A percentile compares a stretch with the other conserved stretches of the same genome.
Evolutionary conservation across 2,329 filamentous ascomycete species (phyloP).

Genomic region (Chrysoporthe cubensis): DNA sequence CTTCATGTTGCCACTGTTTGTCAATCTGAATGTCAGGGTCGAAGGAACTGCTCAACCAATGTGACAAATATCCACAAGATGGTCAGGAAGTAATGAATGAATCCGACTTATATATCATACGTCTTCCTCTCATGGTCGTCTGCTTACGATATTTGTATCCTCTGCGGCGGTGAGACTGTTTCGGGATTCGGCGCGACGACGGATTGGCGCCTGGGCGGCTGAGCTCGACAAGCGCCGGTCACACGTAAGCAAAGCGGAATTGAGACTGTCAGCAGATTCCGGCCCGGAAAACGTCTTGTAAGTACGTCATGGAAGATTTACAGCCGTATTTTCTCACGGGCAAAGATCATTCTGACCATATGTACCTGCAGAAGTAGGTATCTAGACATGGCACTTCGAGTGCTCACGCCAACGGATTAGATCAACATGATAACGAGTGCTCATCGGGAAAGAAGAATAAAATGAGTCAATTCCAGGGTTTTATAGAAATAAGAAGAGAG

Average conservation of each 20-base stretch:
- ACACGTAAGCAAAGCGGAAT: background rate
- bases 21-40: background rate
- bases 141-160: background rate
- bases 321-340: background rate
- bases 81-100: background rate
- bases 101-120: background rate
- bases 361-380: no score
- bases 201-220: background rate
- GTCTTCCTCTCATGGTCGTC: background rate
- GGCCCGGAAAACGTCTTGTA: background rate
- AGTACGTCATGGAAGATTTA: rapidly evolving
- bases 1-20: conserved; percentile 42
- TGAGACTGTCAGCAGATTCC: background rate
- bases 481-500: no score
- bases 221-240: background rate
- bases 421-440: no score
- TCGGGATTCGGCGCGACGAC: background rate
- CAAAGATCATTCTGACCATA: background rate
- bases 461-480: no score
- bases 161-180: background rate
- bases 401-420: no score
- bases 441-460: no score
- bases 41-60: background rate
- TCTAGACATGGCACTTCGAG: background rate
- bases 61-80: background rate